Evolutionary conservation across 805 yeast genomes (phyloP).

Genomic region (Metschnikowia vanudenii): DNA sequence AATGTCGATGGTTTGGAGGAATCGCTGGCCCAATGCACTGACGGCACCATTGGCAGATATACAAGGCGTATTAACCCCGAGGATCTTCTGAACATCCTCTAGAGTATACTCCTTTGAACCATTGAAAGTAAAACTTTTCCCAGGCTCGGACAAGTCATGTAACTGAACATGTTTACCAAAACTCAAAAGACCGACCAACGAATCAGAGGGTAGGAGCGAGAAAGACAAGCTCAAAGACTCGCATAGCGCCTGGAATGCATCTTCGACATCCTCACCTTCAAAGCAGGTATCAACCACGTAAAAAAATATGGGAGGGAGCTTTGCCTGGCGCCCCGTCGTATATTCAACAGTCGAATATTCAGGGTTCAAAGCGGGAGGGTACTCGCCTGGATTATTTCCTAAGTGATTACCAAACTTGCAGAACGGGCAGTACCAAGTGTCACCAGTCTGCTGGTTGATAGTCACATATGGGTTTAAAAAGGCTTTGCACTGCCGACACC

Average conservation of each 20-base stretch:
- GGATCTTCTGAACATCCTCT: constrained; percentile 44
- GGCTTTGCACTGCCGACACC: constrained; percentile 55
- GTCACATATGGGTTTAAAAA: constrained; percentile 53
- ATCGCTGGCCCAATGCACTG: constrained; percentile 25
- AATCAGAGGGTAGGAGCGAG: constrained; percentile 51
- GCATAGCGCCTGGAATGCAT: constrained; percentile 43
- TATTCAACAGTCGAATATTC: constrained; percentile 51
- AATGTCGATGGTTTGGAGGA: constrained; percentile 46
- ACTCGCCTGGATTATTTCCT: constrained; percentile 33
- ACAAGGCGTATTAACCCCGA: constrained; percentile 43
- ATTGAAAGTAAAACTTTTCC: constrained; percentile 44
- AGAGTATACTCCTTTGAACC: constrained; percentile 52
- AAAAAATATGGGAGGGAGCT: constrained; percentile 47
- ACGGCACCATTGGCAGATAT: constrained; percentile 16
- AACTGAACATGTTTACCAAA: constrained; percentile 61
- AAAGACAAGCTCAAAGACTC: constrained; percentile 48
- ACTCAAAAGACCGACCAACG: constrained; percentile 56
- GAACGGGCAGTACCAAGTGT: constrained; percentile 55
- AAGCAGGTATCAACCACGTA: constrained; percentile 59
- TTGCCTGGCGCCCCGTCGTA: constrained; percentile 36
- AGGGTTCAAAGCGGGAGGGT: constrained; percentile 28
- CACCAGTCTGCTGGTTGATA: constrained; percentile 24
- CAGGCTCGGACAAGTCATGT: constrained; percentile 44
- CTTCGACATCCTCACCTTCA: constrained; percentile 48
- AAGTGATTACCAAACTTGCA: constrained; percentile 49